Base-by-base conservation (phyloP, 2,329 filamentous ascomycete genomes). In the Fusarium gaditjirri region DNA sequence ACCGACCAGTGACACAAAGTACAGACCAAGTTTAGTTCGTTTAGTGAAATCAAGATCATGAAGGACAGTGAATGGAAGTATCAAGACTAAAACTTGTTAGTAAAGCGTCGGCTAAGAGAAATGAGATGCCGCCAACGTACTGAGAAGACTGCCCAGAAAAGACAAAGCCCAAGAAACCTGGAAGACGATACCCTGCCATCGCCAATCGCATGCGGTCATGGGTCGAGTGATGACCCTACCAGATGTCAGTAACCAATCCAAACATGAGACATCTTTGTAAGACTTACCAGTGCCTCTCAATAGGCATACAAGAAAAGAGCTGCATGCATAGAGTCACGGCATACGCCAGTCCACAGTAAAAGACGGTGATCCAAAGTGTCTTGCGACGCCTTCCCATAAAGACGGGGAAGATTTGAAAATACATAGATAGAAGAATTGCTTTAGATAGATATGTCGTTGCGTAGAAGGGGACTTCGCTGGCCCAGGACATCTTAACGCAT, bases 401-500 rank as follows among this genome's bases (percentile, higher is more conserved):
- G 0, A 35, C 8, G 0, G 70, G 70, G 7, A 72, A 72, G 19
- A 71, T 50, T 17, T 65, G 54, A 11, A 72, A 70, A 33, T 72
- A 72, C 39, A 66, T 49, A 1, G 65, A 46, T 5, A 72, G 39
- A 6, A 72, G 44, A 21, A 72, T 59, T 11, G 57, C 56, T 43
- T 72, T 72, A 12, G 46, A 73, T 8, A 72, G 52, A 41, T 72
- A 72, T 8, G 64, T 65, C 1, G 70, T 56, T 10, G 65, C 53
- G 17, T 73, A 72, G 17, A 72, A 72, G 2, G 70, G 70, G 11
- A 72, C 67, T 21, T 70, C 65, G n/a, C 70, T 63, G 16, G 61
- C 65, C 70, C 70, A 72, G 12, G 70, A 73, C 47, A 73, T 46
- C 70, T 72, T 38, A 16, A 43, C 3, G 6, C 8, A 8, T 7